phyloP scores from a whole-genome alignment of 805 yeast species.

The Hanseniaspora thailandica region DNA sequence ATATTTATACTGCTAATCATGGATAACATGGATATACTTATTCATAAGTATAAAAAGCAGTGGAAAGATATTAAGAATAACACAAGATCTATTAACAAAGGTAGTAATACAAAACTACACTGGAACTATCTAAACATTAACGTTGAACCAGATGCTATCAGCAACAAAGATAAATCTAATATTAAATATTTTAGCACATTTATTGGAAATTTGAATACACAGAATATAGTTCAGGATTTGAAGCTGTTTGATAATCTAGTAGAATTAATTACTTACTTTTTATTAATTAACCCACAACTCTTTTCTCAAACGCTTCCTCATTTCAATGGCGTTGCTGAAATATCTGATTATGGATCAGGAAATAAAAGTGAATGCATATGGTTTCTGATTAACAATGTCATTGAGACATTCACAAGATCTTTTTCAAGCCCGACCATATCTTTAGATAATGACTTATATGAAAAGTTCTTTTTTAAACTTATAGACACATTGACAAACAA shows the following conservation, averaged over 20 bases:
- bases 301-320: neutral
- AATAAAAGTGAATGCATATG: slow-evolving; percentile 3
- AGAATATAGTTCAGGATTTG: neutral
- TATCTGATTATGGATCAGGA: neutral
- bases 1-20: too few species aligned
- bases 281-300: slow-evolving; percentile 2
- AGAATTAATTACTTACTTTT: slow-evolving; percentile 5
- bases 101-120: neutral
- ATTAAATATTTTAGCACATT: slow-evolving; percentile 1
- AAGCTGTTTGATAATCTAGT: neutral
- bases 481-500: slow-evolving; percentile 2
- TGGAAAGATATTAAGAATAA: slow-evolving; percentile 12
- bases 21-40: slow-evolving; percentile 14
- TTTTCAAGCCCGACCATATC: neutral
- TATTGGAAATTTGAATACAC: neutral
- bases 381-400: neutral
- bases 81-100: slow-evolving; percentile 3
- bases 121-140: neutral
- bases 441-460: neutral
- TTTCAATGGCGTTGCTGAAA: neutral
- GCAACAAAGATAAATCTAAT: neutral
- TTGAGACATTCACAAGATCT: neutral
- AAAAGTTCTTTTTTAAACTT: neutral
- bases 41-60: slow-evolving; percentile 11
- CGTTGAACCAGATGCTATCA: neutral